Conservation (phyloP, 2,329 filamentous ascomycete species). For the Pseudogymnoascus sp. region DNA sequence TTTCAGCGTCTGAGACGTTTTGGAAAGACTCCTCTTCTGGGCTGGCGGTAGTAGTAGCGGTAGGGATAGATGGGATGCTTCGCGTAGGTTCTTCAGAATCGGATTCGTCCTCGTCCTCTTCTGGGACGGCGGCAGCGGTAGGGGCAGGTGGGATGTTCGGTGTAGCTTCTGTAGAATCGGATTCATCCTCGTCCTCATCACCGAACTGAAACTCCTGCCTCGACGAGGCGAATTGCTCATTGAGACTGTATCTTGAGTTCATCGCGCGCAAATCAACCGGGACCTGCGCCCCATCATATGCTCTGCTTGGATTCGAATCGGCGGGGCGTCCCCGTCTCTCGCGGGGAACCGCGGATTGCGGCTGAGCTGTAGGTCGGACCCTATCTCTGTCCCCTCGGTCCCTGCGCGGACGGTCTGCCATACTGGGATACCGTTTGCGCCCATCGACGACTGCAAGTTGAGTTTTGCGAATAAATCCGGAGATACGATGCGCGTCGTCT, state of each 20-base stretch:
- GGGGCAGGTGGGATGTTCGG: background rate
- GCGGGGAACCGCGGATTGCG: background rate
- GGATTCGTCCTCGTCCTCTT: background rate
- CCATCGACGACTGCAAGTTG: background rate
- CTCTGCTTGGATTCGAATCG: background rate
- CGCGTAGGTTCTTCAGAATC: background rate
- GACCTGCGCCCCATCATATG: background rate
- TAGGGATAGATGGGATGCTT: background rate
- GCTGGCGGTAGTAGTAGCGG: background rate
- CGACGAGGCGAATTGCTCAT: constrained; percentile 11
- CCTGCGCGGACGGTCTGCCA: constrained; percentile 1
- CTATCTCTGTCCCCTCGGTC: background rate
- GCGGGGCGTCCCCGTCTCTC: background rate
- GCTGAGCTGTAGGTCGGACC: background rate
- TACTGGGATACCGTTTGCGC: background rate
- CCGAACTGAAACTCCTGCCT: constrained; percentile 10
- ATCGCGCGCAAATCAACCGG: constrained; percentile 8
- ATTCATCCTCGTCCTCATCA: background rate
- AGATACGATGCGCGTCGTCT: background rate
- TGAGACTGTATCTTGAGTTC: constrained; percentile 11
- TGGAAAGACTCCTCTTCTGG: background rate
- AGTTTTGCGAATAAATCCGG: background rate
- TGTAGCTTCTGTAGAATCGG: background rate
- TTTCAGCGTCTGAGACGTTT: constrained; percentile 9
- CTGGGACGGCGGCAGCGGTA: background rate